Percentiles rank a stretch among this genome's conserved stretches.
phyloP scores from a whole-genome alignment of 2,329 filamentous ascomycete genomes.

The Stromatinia cepivora region DNA sequence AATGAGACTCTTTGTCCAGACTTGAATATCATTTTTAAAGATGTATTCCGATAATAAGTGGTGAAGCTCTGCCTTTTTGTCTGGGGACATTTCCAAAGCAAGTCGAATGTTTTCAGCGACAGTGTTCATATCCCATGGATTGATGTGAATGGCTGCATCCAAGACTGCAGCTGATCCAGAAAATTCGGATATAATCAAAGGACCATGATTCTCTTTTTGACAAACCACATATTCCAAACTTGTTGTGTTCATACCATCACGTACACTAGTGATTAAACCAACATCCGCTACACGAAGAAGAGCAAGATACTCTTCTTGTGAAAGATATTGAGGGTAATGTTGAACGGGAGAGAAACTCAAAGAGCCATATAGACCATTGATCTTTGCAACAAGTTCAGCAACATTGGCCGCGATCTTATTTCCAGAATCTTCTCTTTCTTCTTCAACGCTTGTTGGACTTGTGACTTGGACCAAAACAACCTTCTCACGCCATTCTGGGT shows the following conservation, averaged over 20 bases:
- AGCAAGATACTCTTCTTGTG: conserved; percentile 88
- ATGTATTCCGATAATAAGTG: conserved; percentile 78
- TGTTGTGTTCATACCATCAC: conserved; percentile 97
- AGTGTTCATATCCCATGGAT: conserved; percentile 87
- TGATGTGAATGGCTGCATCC: conserved; percentile 87
- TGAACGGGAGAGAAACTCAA: conserved; percentile 88
- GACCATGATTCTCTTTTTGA: conserved; percentile 82
- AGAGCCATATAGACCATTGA: conserved; percentile 88
- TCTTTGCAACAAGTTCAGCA: conserved; percentile 84
- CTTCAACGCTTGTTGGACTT: conserved; percentile 78
- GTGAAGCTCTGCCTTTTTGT: conserved; percentile 69
- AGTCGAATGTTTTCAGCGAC: conserved; percentile 82
- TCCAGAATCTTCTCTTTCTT: conserved; percentile 73
- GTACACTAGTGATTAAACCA: conserved; percentile 90
- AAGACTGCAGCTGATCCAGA: conserved; percentile 89
- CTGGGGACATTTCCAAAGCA: conserved; percentile 73
- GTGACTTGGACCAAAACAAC: conserved; percentile 95
- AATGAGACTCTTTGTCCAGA: conserved; percentile 80
- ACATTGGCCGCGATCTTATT: conserved; percentile 85
- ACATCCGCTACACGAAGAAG: conserved; percentile 88
- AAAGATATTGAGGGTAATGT: conserved; percentile 91
- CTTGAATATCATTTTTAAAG: conserved; percentile 79
- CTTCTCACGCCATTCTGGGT: conserved; percentile 88
- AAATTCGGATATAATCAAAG: conserved; percentile 93
- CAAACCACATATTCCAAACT: conserved; percentile 93